Evolutionary conservation across 345 rosid genomes (phyloP).

Genomic region (Passiflora organensis): DNA sequence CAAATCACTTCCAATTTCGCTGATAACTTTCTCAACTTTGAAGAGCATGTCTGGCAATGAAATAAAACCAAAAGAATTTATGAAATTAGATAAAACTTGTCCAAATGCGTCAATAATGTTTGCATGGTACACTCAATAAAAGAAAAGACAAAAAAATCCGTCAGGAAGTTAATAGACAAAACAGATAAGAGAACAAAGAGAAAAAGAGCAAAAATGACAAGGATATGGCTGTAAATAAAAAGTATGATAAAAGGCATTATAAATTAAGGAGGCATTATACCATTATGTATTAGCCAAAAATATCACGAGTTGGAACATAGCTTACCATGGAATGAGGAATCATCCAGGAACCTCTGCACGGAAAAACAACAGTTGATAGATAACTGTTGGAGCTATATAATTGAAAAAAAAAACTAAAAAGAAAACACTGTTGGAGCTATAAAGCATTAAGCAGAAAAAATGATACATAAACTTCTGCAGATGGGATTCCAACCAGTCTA

Average conservation of each 20-base stretch:
- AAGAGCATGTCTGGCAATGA: constrained; percentile 59
- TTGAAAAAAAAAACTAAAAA: too few relatives aligned
- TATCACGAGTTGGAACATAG: constrained; percentile 8
- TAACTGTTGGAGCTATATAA: too few relatives aligned
- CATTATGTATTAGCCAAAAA: too few relatives aligned
- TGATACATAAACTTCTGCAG: constrained; percentile 2
- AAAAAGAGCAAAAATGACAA: too few relatives aligned
- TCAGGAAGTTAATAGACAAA: too few relatives aligned
- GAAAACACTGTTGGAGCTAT: background rate
- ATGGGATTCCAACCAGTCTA: constrained; percentile 4
- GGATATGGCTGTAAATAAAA: too few relatives aligned
- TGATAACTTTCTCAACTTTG: constrained; percentile 60
- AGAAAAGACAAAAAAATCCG: too few relatives aligned
- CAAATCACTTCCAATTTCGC: constrained; percentile 47
- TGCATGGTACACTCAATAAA: background rate
- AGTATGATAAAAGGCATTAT: background rate
- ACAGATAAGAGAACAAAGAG: too few relatives aligned
- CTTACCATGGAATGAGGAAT: constrained; percentile 80
- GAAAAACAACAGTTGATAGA: constrained; percentile 19
- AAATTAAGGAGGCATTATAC: too few relatives aligned
- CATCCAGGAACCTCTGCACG: constrained; percentile 73
- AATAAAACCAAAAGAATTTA: constrained; percentile 5
- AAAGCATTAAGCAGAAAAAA: background rate
- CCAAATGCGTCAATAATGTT: background rate
- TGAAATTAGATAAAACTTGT: background rate